Conservation (phyloP, 148 eudicot species). For the Chenopodium quinoa region DNA sequence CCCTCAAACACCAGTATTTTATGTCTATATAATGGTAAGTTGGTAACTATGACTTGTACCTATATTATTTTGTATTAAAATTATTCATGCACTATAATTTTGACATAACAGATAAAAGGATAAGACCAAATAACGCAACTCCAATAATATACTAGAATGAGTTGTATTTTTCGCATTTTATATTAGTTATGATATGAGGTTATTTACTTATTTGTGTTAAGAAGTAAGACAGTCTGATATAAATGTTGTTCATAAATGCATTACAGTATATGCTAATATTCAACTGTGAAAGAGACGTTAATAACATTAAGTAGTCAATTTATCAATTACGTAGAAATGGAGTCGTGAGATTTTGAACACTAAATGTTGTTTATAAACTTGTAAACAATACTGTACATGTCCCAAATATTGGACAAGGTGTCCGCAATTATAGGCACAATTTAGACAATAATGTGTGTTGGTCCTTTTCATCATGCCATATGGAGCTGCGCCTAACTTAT, state of each 20-base stretch:
- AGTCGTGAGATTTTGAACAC: no score
- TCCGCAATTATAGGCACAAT: conserved; percentile 8
- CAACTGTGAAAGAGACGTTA: no score
- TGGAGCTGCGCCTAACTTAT: background rate
- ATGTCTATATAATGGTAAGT: background rate
- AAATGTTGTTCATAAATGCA: no score
- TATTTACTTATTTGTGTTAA: no score
- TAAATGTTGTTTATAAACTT: no score
- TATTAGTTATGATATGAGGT: no score
- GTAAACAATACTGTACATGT: no score
- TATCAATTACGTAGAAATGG: no score
- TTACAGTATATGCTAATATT: no score
- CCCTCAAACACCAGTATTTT: background rate
- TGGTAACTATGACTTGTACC: background rate
- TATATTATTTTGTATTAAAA: background rate
- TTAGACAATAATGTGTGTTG: background rate
- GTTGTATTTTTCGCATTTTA: background rate
- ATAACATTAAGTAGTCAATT: no score
- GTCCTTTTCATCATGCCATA: background rate
- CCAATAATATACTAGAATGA: background rate
- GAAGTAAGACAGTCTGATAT: no score
- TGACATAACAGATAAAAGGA: background rate
- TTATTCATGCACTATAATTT: no score
- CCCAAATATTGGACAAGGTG: background rate
- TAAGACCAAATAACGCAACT: background rate